A percentile compares a stretch with the other conserved stretches of the same genome.
phyloP scores from a whole-genome alignment of 192 early-diverging fungal species.

The Entophlyctis luteolus region DNA sequence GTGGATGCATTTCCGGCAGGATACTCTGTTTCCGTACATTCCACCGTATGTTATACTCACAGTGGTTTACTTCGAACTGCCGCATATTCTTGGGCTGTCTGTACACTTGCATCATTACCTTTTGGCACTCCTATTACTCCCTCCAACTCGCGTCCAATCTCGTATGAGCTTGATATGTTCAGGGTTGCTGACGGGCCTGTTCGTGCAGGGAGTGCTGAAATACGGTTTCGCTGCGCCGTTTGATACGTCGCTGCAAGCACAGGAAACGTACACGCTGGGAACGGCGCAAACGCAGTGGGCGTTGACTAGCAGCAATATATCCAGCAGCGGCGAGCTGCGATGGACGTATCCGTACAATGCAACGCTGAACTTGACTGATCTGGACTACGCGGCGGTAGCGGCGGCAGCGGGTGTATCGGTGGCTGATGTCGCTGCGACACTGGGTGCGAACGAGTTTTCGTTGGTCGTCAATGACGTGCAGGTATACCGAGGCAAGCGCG shows the following conservation, averaged over 20 bases:
- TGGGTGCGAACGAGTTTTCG: neutral
- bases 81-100: conserved; percentile 18
- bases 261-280: conserved; percentile 11
- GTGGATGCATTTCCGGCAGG: conserved; percentile 24
- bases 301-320: neutral
- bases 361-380: conserved; percentile 7
- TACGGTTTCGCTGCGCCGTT: conserved; percentile 35
- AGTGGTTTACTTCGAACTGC: conserved; percentile 27
- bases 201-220: conserved; percentile 28
- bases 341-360: conserved; percentile 14
- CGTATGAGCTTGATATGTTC: conserved; percentile 10
- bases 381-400: neutral
- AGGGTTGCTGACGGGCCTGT: conserved; percentile 15
- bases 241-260: conserved; percentile 33
- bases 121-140: conserved; percentile 8
- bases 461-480: conserved; percentile 33
- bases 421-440: neutral
- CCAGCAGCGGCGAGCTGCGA: neutral
- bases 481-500: conserved; percentile 27
- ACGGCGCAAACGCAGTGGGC: conserved; percentile 9
- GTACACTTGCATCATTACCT: conserved; percentile 34
- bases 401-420: neutral
- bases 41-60: conserved; percentile 15
- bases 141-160: conserved; percentile 21
- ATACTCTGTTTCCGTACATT: conserved; percentile 24